Evolutionary conservation across 148 eudicot species (phyloP).

Genomic region (Persicaria maculosa): DNA sequence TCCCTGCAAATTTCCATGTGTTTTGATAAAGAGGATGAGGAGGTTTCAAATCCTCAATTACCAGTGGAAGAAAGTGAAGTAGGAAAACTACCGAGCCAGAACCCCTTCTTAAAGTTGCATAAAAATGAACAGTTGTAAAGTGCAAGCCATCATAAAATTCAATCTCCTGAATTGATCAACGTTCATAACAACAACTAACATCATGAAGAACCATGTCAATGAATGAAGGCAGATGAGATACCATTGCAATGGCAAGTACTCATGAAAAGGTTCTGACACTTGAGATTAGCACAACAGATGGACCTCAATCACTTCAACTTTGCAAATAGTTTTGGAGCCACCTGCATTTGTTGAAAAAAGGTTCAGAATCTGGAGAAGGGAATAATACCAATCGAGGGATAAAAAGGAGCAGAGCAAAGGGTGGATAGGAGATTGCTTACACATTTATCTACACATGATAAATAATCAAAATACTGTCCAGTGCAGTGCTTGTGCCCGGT

Average conservation of each 20-base stretch:
- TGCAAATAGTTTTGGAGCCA: slow-evolving; percentile 27
- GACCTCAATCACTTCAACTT: slow-evolving; percentile 24
- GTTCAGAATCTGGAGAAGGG: background rate
- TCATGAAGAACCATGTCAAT: background rate
- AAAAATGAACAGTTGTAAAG: background rate
- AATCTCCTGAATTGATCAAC: background rate
- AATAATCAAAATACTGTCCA: slow-evolving; percentile 29
- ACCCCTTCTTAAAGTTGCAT: background rate
- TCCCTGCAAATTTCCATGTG: background rate
- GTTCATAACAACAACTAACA: background rate
- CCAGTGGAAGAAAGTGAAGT: background rate
- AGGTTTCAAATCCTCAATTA: background rate
- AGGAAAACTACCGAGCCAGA: background rate
- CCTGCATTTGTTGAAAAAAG: slow-evolving; percentile 18
- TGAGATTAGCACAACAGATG: background rate
- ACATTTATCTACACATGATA: slow-evolving; percentile 24
- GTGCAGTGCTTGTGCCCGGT: slow-evolving; percentile 24
- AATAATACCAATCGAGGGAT: background rate
- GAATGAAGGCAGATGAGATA: background rate
- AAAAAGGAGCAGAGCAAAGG: background rate
- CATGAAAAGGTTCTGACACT: background rate
- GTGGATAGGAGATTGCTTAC: slow-evolving; percentile 15
- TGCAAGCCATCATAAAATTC: background rate
- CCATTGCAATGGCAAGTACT: background rate
- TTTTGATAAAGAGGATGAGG: too few relatives aligned